Evolutionary conservation across 495 filamentous ascomycete genomes (phyloP).

Genomic region (Xylaria sp.): DNA sequence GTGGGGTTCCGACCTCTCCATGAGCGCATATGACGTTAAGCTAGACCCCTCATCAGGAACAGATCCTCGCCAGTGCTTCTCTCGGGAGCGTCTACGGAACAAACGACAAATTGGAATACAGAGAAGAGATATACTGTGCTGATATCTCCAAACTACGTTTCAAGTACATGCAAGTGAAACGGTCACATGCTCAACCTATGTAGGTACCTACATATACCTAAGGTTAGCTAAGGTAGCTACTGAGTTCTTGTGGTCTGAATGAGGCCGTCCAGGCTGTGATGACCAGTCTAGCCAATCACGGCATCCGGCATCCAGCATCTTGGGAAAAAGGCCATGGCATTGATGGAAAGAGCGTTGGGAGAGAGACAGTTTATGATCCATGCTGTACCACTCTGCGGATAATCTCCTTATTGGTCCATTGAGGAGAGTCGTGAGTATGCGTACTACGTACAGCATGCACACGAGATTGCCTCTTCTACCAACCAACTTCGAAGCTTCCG

Average conservation of each 20-base stretch:
- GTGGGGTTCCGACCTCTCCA: not conserved
- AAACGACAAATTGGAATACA: not conserved
- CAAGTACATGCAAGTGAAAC: not conserved
- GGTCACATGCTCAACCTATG: slow-evolving; percentile 1
- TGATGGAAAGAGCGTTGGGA: not conserved
- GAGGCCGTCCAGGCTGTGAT: not conserved
- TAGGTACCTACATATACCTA: too few species aligned
- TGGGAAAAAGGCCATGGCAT: not conserved
- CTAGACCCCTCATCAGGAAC: slow-evolving; percentile 14
- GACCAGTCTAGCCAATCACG: not conserved
- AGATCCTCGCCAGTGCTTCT: slow-evolving; percentile 12
- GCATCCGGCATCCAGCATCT: slow-evolving; percentile 19
- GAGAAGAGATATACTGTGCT: not conserved
- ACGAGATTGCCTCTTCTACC: not conserved
- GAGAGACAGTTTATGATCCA: not conserved
- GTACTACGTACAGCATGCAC: too few species aligned
- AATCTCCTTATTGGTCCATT: slow-evolving; percentile 8
- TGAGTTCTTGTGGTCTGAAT: slow-evolving; percentile 1
- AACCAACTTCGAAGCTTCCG: not conserved
- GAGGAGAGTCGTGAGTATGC: not conserved
- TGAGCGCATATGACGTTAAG: slow-evolving; percentile 23
- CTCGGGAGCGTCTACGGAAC: not conserved
- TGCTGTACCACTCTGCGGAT: not conserved
- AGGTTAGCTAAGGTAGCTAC: too few species aligned
- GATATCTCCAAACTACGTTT: not conserved